Conservation (phyloP, 148 eudicot genomes). For the Drosera capensis region DNA sequence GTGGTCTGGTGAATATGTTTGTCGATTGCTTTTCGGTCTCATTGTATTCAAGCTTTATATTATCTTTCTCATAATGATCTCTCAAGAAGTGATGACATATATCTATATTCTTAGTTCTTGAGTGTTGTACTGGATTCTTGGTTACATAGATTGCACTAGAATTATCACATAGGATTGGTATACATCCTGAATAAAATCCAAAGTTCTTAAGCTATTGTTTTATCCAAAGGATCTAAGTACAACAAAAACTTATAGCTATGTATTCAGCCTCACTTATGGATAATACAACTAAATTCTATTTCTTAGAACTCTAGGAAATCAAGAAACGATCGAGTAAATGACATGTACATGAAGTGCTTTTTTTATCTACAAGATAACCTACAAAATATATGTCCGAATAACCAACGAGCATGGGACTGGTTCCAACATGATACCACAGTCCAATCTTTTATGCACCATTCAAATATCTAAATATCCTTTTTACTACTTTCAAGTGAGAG, state of each 20-base stretch:
- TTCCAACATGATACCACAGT: not conserved
- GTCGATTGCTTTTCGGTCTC: not conserved
- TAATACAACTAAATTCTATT: constrained; percentile 1
- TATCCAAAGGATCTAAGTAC: not conserved
- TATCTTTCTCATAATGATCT: not conserved
- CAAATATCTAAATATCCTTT: not conserved
- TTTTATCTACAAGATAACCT: not conserved
- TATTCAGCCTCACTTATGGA: not conserved
- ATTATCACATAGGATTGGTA: not conserved
- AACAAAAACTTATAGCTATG: not conserved
- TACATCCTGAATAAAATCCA: not conserved
- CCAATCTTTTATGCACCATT: not conserved
- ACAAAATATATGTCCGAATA: no score
- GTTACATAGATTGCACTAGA: not conserved
- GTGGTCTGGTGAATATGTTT: not conserved
- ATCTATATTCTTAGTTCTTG: not conserved
- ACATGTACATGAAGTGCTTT: not conserved
- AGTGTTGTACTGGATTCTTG: not conserved
- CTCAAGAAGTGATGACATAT: not conserved
- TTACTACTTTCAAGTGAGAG: no score
- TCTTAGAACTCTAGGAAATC: not conserved
- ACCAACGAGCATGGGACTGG: not conserved
- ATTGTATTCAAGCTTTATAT: not conserved
- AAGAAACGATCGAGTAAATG: not conserved
- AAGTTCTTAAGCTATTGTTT: not conserved